Evolutionary conservation across 495 filamentous ascomycete species (phyloP).

Genomic region (Tuber calosporum): DNA sequence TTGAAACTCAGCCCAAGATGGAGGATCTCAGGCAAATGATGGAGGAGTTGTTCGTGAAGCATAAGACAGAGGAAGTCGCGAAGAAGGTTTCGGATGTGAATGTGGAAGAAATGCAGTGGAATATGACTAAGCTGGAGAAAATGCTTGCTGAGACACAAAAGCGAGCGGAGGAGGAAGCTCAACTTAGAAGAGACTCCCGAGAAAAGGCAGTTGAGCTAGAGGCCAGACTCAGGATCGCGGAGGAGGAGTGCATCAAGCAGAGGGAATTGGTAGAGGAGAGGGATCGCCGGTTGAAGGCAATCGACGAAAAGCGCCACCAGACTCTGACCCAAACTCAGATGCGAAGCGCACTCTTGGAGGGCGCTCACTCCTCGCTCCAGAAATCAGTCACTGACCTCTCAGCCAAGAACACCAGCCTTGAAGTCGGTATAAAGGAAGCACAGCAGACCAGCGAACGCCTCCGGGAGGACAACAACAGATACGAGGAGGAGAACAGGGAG

Average conservation of each 20-base stretch:
- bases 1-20: constrained; percentile 30
- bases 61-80: constrained; percentile 30
- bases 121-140: constrained; percentile 30
- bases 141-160: constrained; percentile 27
- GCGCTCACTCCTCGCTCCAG: constrained; percentile 40
- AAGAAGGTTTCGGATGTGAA: constrained; percentile 25
- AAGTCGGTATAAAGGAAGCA: constrained; percentile 33
- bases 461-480: constrained; percentile 22
- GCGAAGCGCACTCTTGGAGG: constrained; percentile 40
- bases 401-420: constrained; percentile 32
- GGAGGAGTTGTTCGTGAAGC: constrained; percentile 34
- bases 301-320: constrained; percentile 39
- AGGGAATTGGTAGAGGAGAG: constrained; percentile 36
- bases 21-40: constrained; percentile 37
- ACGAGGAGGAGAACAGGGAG: constrained; percentile 39
- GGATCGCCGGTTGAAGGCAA: constrained; percentile 36
- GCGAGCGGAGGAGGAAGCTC: constrained; percentile 32
- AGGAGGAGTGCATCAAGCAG: constrained; percentile 36
- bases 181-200: constrained; percentile 31
- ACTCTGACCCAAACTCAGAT: constrained; percentile 39
- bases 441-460: constrained; percentile 32
- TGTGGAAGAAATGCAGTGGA: constrained; percentile 30
- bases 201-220: constrained; percentile 38
- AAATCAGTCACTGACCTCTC: constrained; percentile 37
- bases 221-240: constrained; percentile 37